Evolutionary conservation across 139 green algal species (phyloP).

Genomic region (Spirogloea muscicola): DNA sequence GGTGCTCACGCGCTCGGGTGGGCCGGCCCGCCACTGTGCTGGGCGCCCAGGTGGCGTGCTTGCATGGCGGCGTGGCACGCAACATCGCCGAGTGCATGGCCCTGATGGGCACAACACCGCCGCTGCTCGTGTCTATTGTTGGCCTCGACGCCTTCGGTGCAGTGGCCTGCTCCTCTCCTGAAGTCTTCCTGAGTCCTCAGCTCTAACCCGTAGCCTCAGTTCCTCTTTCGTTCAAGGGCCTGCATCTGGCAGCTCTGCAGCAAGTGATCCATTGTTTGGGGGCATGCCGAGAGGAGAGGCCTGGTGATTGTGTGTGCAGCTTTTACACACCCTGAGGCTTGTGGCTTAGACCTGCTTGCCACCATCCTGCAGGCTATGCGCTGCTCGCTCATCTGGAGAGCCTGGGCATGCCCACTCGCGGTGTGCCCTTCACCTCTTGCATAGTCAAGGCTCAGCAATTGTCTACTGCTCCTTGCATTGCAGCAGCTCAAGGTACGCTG

Average conservation of each 20-base stretch:
- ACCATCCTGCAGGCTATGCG: no score
- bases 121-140: neutral
- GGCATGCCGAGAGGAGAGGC: no score
- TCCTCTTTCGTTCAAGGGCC: neutral
- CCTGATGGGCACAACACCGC: neutral
- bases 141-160: neutral
- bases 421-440: neutral
- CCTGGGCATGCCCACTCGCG: no score
- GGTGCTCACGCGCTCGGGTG: no score
- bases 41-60: constrained; percentile 2
- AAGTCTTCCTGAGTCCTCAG: neutral
- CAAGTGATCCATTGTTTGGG: neutral
- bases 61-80: neutral
- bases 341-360: no score
- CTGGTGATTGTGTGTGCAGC: no score
- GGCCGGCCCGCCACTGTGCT: no score
- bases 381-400: no score
- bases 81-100: constrained; percentile 4
- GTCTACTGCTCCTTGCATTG: neutral
- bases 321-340: no score
- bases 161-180: neutral
- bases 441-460: neutral
- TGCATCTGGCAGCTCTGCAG: neutral
- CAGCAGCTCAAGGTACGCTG: neutral
- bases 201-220: neutral